phyloP scores from a whole-genome alignment of 2,329 filamentous ascomycete species.

The Colletotrichum sp. region DNA sequence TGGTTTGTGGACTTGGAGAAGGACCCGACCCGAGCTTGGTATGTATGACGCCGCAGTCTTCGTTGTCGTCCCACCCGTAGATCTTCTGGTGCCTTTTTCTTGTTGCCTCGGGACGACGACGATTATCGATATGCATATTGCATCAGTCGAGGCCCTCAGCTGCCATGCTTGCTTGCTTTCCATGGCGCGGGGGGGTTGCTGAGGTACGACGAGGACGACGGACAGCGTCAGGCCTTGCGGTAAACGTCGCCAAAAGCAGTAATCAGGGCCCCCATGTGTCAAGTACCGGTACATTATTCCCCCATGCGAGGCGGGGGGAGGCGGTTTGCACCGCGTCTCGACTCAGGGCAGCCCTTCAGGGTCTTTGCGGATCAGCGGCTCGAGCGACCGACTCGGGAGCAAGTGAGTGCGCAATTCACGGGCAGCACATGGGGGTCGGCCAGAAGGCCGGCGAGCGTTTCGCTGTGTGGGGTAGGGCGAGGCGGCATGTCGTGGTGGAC shows the following conservation, averaged over 20 bases:
- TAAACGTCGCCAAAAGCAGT: constrained; percentile 14
- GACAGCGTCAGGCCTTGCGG: constrained; percentile 2
- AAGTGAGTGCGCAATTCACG: background rate
- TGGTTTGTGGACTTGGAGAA: constrained; percentile 4
- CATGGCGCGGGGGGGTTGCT: background rate
- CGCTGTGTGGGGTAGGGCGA: constrained; percentile 14
- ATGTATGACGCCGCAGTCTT: constrained; percentile 8
- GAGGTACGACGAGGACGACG: background rate
- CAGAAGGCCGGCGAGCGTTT: constrained; percentile 11
- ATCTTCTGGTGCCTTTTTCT: background rate
- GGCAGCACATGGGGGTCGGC: background rate
- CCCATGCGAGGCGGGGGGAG: background rate
- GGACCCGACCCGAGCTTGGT: constrained; percentile 7
- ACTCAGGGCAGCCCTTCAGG: constrained; percentile 10
- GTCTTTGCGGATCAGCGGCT: constrained; percentile 22
- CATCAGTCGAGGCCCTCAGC: background rate
- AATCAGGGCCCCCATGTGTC: background rate
- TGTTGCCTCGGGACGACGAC: background rate
- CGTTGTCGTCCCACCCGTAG: constrained; percentile 5
- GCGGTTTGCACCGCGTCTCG: constrained; percentile 3
- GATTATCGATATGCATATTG: background rate
- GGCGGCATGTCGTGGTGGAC: constrained; percentile 8
- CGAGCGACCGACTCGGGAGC: constrained; percentile 18
- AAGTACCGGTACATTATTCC: constrained; percentile 6
- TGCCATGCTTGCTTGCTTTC: constrained; percentile 1